Base-by-base conservation (phyloP, 345 rosid species). In the Rhodamnia rubescens region DNA sequence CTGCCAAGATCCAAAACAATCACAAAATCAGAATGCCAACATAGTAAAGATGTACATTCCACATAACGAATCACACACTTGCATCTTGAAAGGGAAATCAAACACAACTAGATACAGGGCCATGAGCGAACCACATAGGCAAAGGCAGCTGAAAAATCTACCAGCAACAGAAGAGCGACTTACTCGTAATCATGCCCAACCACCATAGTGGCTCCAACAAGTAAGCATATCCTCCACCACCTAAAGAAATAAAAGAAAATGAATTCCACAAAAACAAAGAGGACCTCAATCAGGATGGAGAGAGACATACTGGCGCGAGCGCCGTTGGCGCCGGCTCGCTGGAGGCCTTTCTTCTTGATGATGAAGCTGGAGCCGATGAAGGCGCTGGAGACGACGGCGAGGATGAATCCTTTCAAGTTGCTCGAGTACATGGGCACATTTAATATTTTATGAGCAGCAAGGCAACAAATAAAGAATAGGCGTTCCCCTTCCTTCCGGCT, bases 171-270 rank as follows among this genome's bases (percentile, higher is more conserved):
- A 55, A 56, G 57, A 85, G 47, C 80, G 26, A 87, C 97, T 89
- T 88, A 95, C 98, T 95, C 47, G 96, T 95, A 47, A 95, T 26
- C 98, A 95, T 94, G 89, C 98, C 98, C 18, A 94, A 49, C 98
- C 98, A 95, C 98, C 98, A 95, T 6, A 95, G 91, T 7, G 98
- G 98, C 91, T 95, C 95, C 90, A 92, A 88, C 89, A 95, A 86
- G 85, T 95, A 95, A 42, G 95, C 93, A 84, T 95, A 95, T 87
- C 98, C 98, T 50, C 98, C 98, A 61, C 89, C 90, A 85, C 96
- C 98, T 94, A 78, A 26, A 53, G 24, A 50, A 49, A 49, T 11
- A 11, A 47, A 36, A 47, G 10, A 49, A 82, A 82, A 82, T 3
- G 20, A 53, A 29, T 42, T 7, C 40, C 56, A 47, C 24, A 53